These are phyloP conservation scores for Rhizodiscina lignyota DNA, from an alignment of 495 filamentous ascomycete genomes.

Conservation along the genomic window DNA sequence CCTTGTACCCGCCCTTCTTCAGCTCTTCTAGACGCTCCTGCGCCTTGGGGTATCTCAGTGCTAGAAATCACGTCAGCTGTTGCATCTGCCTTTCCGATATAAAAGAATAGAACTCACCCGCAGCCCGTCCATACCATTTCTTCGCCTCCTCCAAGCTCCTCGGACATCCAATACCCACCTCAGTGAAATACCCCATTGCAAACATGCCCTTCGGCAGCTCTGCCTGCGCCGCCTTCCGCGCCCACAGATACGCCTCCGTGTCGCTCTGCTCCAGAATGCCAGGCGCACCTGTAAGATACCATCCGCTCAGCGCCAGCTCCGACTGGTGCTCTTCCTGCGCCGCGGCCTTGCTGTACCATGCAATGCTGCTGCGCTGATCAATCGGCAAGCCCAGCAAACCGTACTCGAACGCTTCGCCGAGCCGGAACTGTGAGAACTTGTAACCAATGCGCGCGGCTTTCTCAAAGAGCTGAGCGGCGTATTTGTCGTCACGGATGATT, in stretches of 20 bases:
- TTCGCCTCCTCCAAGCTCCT: slow-evolving; percentile 87
- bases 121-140: slow-evolving; percentile 95
- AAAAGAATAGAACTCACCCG: slow-evolving; percentile 48
- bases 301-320: slow-evolving; percentile 81
- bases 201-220: slow-evolving; percentile 76
- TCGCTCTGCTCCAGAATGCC: slow-evolving; percentile 83
- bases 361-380: slow-evolving; percentile 67
- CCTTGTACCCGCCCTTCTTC: slow-evolving; percentile 55
- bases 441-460: slow-evolving; percentile 85
- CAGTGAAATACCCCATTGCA: slow-evolving; percentile 95
- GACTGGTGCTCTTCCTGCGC: slow-evolving; percentile 89
- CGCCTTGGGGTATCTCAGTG: slow-evolving; percentile 87
- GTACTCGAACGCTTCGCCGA: slow-evolving; percentile 81
- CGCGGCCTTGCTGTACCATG: slow-evolving; percentile 85
- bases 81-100: slow-evolving; percentile 5
- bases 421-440: slow-evolving; percentile 83
- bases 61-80: slow-evolving; percentile 27
- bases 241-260: slow-evolving; percentile 95
- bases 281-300: slow-evolving; percentile 87
- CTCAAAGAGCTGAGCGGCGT: slow-evolving; percentile 63
- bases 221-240: slow-evolving; percentile 72
- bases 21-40: slow-evolving; percentile 83
- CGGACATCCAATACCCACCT: slow-evolving; percentile 80
- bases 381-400: slow-evolving; percentile 67
- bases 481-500: slow-evolving; percentile 62